A percentile compares a stretch with the other conserved stretches of the same genome.
These are phyloP conservation scores for Penicillium bovifimosum DNA, from an alignment of 495 filamentous ascomycete species.

Conservation along the genomic window DNA sequence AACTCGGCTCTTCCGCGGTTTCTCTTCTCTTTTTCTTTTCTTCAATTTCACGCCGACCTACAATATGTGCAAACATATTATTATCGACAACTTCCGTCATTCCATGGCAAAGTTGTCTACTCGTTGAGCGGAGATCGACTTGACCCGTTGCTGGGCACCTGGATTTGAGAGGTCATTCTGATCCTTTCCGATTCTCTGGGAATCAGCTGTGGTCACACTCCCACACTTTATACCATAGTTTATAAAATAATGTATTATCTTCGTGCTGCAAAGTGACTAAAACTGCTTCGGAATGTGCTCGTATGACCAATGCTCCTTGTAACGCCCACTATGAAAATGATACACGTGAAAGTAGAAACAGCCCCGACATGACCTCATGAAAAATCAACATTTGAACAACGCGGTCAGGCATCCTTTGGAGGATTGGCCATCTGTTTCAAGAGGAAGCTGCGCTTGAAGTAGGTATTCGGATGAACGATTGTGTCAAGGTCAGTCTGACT, in stretches of 20 bases:
- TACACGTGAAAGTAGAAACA: constrained; percentile 1
- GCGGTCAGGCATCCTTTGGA: constrained; percentile 23
- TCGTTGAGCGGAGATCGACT: constrained; percentile 62
- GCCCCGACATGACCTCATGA: constrained; percentile 31
- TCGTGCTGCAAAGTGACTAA: background rate
- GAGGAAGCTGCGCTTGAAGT: constrained; percentile 89
- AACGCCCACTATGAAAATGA: constrained; percentile 12
- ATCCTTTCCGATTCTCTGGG: constrained; percentile 60
- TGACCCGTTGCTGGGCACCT: constrained; percentile 75
- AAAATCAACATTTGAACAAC: constrained; percentile 11
- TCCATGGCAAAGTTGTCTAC: constrained; percentile 56
- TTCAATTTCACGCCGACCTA: constrained; percentile 46
- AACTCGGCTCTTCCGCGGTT: constrained; percentile 19
- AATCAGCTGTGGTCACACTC: constrained; percentile 77
- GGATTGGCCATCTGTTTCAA: constrained; percentile 58
- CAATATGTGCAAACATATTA: constrained; percentile 47
- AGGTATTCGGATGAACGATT: constrained; percentile 96
- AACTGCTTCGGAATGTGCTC: constrained; percentile 4
- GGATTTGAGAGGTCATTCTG: constrained; percentile 64
- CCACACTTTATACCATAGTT: background rate
- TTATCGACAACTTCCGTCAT: constrained; percentile 51
- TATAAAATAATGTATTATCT: background rate
- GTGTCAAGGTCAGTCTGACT: constrained; percentile 79
- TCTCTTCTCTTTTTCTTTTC: constrained; percentile 30
- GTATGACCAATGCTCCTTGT: constrained; percentile 14